Base-by-base conservation (phyloP, 129 eudicot genomes). In the Lonicera japonica region DNA sequence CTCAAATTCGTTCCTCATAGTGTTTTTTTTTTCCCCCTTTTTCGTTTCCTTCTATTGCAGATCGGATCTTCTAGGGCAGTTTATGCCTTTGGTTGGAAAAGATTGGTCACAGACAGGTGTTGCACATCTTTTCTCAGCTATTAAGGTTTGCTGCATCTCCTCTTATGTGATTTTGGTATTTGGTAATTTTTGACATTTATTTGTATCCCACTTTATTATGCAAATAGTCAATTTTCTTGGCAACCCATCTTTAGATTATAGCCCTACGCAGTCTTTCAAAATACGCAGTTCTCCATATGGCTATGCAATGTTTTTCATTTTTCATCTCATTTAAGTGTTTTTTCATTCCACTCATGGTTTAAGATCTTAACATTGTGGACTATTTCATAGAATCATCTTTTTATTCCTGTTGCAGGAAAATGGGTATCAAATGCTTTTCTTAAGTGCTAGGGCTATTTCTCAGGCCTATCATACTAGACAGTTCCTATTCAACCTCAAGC, bases 41-140 rank as follows among this genome's bases (percentile, higher is more conserved):
- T 41, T 67, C 43, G 40, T n/a, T n/a, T n/a, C 55, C 50, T 61
- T 71, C 7, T 51, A n/a, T 60, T 65, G 61, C 84, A 94, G 99
- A 63, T 94, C 99, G 12, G 99, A 94, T 86, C 86, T 94, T 79
- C 96, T 94, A 67, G 99, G 99, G 66, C 99, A 94, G 70, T 78
- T 94, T 74, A 94, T 94, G 99, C 99, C 99, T 70, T 76, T 81
- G 94, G 95, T 94, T 74, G 99, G 99, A 56, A 74, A 83, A 70
- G 99, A 94, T 68, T 94, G 99, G 99, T 88, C 99, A 63, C 99
- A 94, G 71, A 85, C 87, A 23, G 96, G 99, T 73, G 99, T 94
- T 56, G 80, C 99, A 50, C 92, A 88, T 81, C 89, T 94, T 14
- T 94, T 94, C 76, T 69, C 99, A 5, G 99, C 91, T 43, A 94